phyloP scores from a whole-genome alignment of 345 rosid species.

The Abelmoschus esculentus region DNA sequence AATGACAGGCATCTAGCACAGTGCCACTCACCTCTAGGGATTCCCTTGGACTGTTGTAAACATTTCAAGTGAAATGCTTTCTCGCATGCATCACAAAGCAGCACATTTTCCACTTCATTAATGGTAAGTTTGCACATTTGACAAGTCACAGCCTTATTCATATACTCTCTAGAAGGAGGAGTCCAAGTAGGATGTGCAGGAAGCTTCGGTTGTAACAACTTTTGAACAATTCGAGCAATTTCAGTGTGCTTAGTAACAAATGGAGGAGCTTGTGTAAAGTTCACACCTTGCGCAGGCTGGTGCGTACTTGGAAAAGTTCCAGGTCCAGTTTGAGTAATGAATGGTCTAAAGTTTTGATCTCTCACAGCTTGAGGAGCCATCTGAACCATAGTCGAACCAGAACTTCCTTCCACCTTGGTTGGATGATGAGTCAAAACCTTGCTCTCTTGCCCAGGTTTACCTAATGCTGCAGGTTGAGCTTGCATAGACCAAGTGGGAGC shows the following conservation, averaged over 20 bases:
- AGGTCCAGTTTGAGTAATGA: conserved; percentile 42
- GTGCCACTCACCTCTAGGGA: conserved; percentile 90
- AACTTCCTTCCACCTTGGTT: conserved; percentile 40
- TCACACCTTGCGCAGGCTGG: conserved; percentile 53
- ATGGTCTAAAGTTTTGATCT: conserved; percentile 57
- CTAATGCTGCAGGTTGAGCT: conserved; percentile 41
- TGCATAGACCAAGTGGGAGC: conserved; percentile 69
- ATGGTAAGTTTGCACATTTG: conserved; percentile 53
- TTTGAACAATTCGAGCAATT: conserved; percentile 66
- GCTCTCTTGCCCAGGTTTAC: conserved; percentile 41
- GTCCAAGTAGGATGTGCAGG: conserved; percentile 68
- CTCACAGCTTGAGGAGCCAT: conserved; percentile 37
- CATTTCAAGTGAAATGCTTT: conserved; percentile 88
- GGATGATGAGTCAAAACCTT: conserved; percentile 40
- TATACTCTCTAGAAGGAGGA: conserved; percentile 92
- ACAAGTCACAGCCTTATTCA: conserved; percentile 65
- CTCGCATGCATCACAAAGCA: conserved; percentile 89
- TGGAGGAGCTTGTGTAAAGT: conserved; percentile 37
- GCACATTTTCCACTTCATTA: conserved; percentile 72
- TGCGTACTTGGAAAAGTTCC: conserved; percentile 40
- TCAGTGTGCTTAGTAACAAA: conserved; percentile 44
- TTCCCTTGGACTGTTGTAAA: conserved; percentile 55
- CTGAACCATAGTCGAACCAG: conserved; percentile 24
- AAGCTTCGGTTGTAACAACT: conserved; percentile 51
- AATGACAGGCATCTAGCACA: conserved; percentile 64